phyloP scores from a whole-genome alignment of 106 monocot genomes.

The Vanilla planifolia region DNA sequence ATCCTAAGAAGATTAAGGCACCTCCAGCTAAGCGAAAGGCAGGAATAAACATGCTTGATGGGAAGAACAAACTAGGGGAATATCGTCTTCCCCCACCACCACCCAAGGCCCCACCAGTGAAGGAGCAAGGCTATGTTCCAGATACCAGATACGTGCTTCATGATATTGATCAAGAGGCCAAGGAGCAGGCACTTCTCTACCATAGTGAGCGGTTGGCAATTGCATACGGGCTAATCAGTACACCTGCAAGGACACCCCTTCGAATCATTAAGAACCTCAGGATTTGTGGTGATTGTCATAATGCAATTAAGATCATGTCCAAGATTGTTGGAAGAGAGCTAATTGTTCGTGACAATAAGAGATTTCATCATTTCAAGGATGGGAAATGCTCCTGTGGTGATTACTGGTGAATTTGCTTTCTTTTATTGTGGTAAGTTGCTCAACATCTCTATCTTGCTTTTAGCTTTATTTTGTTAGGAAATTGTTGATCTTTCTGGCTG shows the following conservation, averaged over 20 bases:
- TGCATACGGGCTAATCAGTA: constrained; percentile 92
- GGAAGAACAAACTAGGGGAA: constrained; percentile 69
- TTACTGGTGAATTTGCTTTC: constrained; percentile 55
- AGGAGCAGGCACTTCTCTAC: constrained; percentile 91
- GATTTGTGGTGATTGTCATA: constrained; percentile 89
- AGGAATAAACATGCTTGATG: constrained; percentile 75
- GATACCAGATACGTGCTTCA: constrained; percentile 94
- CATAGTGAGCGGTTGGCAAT: constrained; percentile 94
- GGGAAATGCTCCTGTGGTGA: constrained; percentile 87
- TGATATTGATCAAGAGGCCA: constrained; percentile 95
- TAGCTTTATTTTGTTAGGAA: background rate
- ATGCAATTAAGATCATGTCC: constrained; percentile 97
- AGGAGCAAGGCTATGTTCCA: constrained; percentile 81
- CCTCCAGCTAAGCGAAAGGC: constrained; percentile 59
- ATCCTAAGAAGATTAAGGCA: constrained; percentile 30
- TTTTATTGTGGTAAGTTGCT: constrained; percentile 2
- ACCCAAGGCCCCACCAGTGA: constrained; percentile 50
- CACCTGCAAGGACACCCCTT: constrained; percentile 81
- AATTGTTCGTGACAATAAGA: constrained; percentile 84
- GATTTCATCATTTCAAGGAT: constrained; percentile 95
- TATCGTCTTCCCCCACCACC: constrained; percentile 53
- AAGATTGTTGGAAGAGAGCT: constrained; percentile 92
- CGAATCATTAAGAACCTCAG: constrained; percentile 90
- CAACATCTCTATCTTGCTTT: background rate
- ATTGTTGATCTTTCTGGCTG: background rate